Conservation (phyloP, 306 rosid species). For the Cucumis hystrix region DNA sequence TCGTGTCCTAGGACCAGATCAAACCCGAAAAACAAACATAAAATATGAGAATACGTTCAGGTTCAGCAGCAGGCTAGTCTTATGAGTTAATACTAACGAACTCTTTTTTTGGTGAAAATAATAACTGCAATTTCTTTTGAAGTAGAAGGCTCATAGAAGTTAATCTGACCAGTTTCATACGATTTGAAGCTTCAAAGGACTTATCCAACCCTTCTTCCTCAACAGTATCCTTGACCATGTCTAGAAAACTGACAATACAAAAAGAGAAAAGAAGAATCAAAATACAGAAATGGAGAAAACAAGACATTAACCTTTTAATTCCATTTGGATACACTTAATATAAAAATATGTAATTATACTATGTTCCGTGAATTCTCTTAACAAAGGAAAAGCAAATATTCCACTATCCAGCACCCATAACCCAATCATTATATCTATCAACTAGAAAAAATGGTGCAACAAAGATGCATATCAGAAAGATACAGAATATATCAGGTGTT, state of each 20-base stretch:
- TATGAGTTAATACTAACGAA: not conserved
- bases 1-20: slow-evolving; percentile 43
- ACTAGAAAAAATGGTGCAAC: not conserved
- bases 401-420: not conserved
- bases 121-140: not conserved
- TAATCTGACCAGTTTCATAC: slow-evolving; percentile 52
- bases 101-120: not conserved
- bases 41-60: not conserved
- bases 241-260: slow-evolving; percentile 54
- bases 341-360: not conserved
- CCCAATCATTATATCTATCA: not conserved
- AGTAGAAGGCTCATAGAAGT: not conserved
- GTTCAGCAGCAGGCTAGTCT: not conserved
- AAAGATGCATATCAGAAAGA: not conserved
- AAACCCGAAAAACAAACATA: slow-evolving; percentile 17
- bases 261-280: slow-evolving; percentile 16
- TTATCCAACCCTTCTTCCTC: slow-evolving; percentile 32
- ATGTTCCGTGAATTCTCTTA: not conserved
- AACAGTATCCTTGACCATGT: slow-evolving; percentile 28
- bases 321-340: not conserved
- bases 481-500: not conserved
- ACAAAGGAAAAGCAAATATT: not conserved
- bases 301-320: not conserved
- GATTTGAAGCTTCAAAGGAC: slow-evolving; percentile 30
- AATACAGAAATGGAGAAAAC: not conserved